Evolutionary conservation across 2,329 filamentous ascomycete species (phyloP), one percentile per base, ranked within the genome.

Genomic region (Fusarium proliferatum): DNA sequence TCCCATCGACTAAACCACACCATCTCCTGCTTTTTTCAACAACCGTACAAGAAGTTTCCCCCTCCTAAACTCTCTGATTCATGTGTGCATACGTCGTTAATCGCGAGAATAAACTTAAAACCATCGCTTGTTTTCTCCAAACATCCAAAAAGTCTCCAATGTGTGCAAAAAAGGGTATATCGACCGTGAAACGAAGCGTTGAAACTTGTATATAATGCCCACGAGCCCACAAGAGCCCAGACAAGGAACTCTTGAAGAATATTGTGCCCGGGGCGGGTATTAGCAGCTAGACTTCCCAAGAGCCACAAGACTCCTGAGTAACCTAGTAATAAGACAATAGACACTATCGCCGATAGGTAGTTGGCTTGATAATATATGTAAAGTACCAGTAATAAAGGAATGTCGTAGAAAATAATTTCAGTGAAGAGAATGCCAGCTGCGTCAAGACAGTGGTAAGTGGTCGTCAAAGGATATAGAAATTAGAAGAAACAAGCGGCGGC

Each of bases 401-500:
- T 62, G 61, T 66, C 62, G 61, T 64, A 58, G 64, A 71, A 71
- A 73, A 72, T 72, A 74, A 61, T 68, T 42, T 61, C 41, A 58
- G 56, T 48, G 73, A 78, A 79, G 53, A 49, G 60, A 79, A 77
- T 67, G 66, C 74, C 76, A 75, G 64, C 69, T 77, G 77, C 57
- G 49, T 70, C 53, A 51, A 59, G 51, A 46, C 58, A 63, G 62
- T 58, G 49, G 52, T 43, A 42, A 41, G 49, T 64, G 62, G 61
- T 56, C 45, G 68, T 60, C 66, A 61, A 61, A 51, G 41, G 56
- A 65, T 55, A 63, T 41, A 58, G 66, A 55, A 46, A 70, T 76
- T 80, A 88, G 71, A 86, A 85, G 71, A 88, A 81, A 74, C 83
- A 87, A 21, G 85, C 84, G 33, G 88, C 85, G 30, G 87, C 88